These are phyloP conservation scores for Pyrenophora teres DNA, from an alignment of 2,329 filamentous ascomycete species.

Conservation along the genomic window DNA sequence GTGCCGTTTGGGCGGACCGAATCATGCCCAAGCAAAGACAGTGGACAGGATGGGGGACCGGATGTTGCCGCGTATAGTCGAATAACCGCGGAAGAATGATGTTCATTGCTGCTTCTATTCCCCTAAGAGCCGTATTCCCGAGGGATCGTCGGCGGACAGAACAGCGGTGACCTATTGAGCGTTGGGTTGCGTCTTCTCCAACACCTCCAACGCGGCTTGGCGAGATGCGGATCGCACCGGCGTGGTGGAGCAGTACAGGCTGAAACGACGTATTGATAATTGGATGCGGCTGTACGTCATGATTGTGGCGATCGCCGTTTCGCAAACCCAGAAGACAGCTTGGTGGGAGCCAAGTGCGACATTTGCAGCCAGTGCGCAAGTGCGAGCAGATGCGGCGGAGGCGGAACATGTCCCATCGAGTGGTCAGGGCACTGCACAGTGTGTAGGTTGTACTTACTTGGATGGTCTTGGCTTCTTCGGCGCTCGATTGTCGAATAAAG, in stretches of 20 bases:
- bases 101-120: conserved; percentile 2
- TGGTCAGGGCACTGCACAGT: conserved; percentile 1
- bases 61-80: conserved; percentile 3
- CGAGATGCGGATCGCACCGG: conserved; percentile 18
- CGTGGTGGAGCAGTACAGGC: conserved; percentile 13
- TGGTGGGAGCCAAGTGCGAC: conserved; percentile 8
- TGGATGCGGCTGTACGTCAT: conserved; percentile 26
- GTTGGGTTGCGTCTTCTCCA: background rate
- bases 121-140: conserved; percentile 12
- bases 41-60: too few relatives aligned
- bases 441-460: too few relatives aligned
- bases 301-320: conserved; percentile 25
- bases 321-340: conserved; percentile 12
- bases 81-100: conserved; percentile 1
- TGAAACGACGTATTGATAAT: conserved; percentile 15
- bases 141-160: conserved; percentile 27
- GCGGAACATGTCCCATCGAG: conserved; percentile 9
- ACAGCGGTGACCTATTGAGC: conserved; percentile 25
- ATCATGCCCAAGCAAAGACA: conserved; percentile 2
- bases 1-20: conserved; percentile 2
- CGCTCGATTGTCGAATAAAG: conserved; percentile 16
- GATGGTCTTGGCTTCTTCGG: conserved; percentile 21
- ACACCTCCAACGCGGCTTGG: conserved; percentile 9
- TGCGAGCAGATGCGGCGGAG: conserved; percentile 7
- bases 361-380: background rate